Evolutionary conservation across 2,329 filamentous ascomycete species (phyloP), one percentile per base, ranked within the genome.

Genomic region (Nigrograna mackinnonii): DNA sequence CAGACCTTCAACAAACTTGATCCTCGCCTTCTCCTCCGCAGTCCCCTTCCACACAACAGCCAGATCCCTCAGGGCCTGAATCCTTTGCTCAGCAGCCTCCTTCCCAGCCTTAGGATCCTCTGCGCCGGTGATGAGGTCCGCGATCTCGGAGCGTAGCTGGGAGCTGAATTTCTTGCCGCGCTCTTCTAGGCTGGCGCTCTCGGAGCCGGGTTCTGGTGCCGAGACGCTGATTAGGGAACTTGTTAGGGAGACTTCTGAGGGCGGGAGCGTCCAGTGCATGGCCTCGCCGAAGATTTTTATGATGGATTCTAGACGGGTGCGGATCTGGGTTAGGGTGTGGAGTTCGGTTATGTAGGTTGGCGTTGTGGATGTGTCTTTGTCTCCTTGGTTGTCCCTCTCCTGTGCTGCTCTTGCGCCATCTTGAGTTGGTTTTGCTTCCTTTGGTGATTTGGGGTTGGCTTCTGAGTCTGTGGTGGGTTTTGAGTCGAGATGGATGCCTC

Each of bases 31-130:
- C 67, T 97, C 94, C 71, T 99, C 94, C 0, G 89, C 87, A 2
- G 94, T 96, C n/a, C 91, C 91, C 65, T 87, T 92, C 91, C 94
- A 99, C 17, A 99, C 84, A n/a, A 72, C 72, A 4, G 84, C 83
- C 50, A 97, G 71, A 49, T 84, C 80, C 59, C 90, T 85, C 42
- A 97, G 76, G 61, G 88, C 83, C 59, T 90, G 85, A 12, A 97
- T 84, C 33, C 89, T 77, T 41, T 79, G 78, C 11, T 81, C 81
- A 0, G 94, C 94, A 43, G 84, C 84, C 50, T 89, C 85, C 6
- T 94, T 76, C 13, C 88, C 89, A 33, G 78, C 77, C 11, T 85
- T 75, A 0, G 17, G 11, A 17, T 82, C 79, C 33, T 62, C 60
- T 22, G 57, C 63, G 19, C 75, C 77, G 12, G 78, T 76, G 11